Conservation (phyloP, 163 green algal species). For the Prototheca wickerhamii region DNA sequence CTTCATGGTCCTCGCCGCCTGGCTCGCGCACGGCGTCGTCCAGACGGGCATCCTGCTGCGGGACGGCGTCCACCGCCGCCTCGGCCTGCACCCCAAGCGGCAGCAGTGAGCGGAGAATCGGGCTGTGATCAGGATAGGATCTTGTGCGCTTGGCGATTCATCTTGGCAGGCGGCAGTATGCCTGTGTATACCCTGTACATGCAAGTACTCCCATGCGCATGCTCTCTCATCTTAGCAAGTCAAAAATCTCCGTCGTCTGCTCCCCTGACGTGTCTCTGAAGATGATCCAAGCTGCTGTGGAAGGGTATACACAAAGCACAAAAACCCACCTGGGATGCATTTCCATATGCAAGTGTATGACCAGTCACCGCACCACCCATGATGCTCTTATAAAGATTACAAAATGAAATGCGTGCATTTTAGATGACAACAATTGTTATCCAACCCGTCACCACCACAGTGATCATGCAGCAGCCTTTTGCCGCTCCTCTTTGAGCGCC, state of each 20-base stretch:
- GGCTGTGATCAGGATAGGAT: background rate
- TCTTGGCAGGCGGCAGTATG: background rate
- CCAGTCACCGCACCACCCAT: too few relatives aligned
- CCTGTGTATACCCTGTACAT: background rate
- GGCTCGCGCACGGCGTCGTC: background rate
- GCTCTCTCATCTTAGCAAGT: too few relatives aligned
- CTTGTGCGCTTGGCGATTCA: background rate
- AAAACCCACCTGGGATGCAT: too few relatives aligned
- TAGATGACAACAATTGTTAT: background rate
- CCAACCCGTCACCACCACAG: background rate
- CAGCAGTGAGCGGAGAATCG: background rate
- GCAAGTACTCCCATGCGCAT: background rate
- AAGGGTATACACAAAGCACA: too few relatives aligned
- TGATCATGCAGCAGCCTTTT: background rate
- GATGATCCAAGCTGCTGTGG: too few relatives aligned
- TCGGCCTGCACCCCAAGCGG: background rate
- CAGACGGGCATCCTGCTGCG: background rate
- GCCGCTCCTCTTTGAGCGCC: background rate
- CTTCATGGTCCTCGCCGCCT: conserved; percentile 10
- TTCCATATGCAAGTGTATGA: too few relatives aligned
- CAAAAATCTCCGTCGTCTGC: too few relatives aligned
- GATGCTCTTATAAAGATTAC: too few relatives aligned
- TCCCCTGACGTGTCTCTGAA: too few relatives aligned
- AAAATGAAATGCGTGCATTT: too few relatives aligned
- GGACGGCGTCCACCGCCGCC: background rate